These are phyloP conservation scores for Neofusicoccum parvum DNA, from an alignment of 2,329 filamentous ascomycete genomes.

Conservation along the genomic window DNA sequence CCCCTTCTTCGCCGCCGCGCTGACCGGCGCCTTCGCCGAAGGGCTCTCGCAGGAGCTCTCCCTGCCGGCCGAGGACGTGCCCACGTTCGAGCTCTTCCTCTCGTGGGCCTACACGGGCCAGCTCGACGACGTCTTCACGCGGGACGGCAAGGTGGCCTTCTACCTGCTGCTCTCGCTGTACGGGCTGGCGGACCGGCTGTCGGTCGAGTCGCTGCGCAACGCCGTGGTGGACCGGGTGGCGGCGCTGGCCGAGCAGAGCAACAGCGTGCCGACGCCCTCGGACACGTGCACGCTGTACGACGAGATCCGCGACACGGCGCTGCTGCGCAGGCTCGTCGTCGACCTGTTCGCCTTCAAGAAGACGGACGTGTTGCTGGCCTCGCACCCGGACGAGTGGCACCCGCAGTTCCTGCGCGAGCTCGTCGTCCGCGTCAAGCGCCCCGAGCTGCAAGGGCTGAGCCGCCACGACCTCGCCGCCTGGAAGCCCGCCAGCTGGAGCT, in stretches of 20 bases:
- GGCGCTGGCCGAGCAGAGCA: constrained; percentile 50
- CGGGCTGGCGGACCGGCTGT: constrained; percentile 49
- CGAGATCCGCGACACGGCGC: constrained; percentile 41
- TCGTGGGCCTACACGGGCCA: constrained; percentile 53
- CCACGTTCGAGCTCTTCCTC: constrained; percentile 54
- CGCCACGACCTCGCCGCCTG: constrained; percentile 45
- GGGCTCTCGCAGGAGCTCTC: constrained; percentile 44
- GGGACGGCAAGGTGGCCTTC: constrained; percentile 52
- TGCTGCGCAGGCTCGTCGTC: constrained; percentile 46
- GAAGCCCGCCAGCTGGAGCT: constrained; percentile 38
- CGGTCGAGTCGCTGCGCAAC: constrained; percentile 50
- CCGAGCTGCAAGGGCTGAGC: constrained; percentile 44
- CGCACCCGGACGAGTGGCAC: constrained; percentile 52
- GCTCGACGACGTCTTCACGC: constrained; percentile 43
- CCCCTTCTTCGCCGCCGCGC: constrained; percentile 55
- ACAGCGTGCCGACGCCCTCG: constrained; percentile 51
- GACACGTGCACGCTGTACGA: constrained; percentile 54
- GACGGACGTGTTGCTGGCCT: constrained; percentile 51
- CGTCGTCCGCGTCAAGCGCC: constrained; percentile 49
- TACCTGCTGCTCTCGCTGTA: constrained; percentile 53
- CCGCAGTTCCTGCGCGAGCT: constrained; percentile 51
- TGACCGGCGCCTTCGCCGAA: constrained; percentile 52
- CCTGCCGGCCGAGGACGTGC: constrained; percentile 48
- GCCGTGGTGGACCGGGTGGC: constrained; percentile 47
- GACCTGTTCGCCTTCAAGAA: constrained; percentile 58